Conservation (phyloP, 495 filamentous ascomycete species). For the Penicillium pulvis region DNA sequence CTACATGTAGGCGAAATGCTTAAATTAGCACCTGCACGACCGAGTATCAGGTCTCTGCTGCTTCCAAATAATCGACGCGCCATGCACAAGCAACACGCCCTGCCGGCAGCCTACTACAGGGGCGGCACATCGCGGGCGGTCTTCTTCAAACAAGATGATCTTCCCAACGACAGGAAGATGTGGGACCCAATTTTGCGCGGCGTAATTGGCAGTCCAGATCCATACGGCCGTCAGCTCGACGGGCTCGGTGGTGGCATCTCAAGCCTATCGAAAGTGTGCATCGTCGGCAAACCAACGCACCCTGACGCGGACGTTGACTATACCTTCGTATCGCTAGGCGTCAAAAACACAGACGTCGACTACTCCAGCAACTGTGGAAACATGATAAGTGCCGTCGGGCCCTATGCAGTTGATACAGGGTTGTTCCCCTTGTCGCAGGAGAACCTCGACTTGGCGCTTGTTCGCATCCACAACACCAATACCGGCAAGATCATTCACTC, state of each 20-base stretch:
- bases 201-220: constrained; percentile 69
- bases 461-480: constrained; percentile 59
- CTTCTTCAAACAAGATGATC: constrained; percentile 55
- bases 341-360: constrained; percentile 60
- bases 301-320: constrained; percentile 67
- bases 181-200: constrained; percentile 63
- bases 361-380: constrained; percentile 75
- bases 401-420: constrained; percentile 60
- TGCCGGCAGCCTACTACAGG: constrained; percentile 70
- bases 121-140: constrained; percentile 73
- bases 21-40: not conserved
- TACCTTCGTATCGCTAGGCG: constrained; percentile 69
- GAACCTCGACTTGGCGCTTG: constrained; percentile 20
- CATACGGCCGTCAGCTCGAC: constrained; percentile 68
- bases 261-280: constrained; percentile 70
- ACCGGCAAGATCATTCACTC: constrained; percentile 52
- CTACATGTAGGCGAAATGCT: not conserved
- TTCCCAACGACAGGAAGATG: constrained; percentile 47
- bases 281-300: constrained; percentile 52
- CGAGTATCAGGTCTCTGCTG: not conserved
- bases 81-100: constrained; percentile 31
- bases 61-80: not conserved
- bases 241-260: constrained; percentile 73
- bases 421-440: constrained; percentile 31
- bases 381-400: constrained; percentile 68